Percentiles rank a stretch among this genome's conserved stretches.
Conservation (phyloP, 179 eudicot genomes). For the Spinacia oleracea region DNA sequence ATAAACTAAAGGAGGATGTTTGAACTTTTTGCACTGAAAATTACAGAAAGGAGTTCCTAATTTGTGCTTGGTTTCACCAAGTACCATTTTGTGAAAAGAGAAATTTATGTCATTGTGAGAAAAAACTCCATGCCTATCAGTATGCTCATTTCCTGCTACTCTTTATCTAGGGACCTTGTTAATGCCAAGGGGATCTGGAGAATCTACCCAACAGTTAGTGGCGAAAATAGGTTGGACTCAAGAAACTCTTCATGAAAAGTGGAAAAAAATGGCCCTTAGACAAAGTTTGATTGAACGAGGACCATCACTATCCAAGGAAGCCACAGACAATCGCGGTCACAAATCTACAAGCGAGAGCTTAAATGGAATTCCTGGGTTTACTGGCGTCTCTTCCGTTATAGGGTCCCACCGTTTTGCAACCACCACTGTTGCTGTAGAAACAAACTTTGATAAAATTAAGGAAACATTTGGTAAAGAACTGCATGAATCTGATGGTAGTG, state of each 20-base stretch:
- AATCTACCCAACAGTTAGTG: slow-evolving; percentile 10
- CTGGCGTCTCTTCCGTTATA: slow-evolving; percentile 12
- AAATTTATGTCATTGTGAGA: background rate
- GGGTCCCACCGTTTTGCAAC: background rate
- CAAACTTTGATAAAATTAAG: slow-evolving; percentile 10
- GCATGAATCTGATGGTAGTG: slow-evolving; percentile 17
- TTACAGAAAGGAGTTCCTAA: background rate
- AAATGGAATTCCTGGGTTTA: slow-evolving; percentile 8
- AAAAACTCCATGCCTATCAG: background rate
- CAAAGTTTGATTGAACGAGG: slow-evolving; percentile 26
- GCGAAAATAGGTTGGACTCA: slow-evolving; percentile 12
- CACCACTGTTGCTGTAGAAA: slow-evolving; percentile 15
- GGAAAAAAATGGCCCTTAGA: slow-evolving; percentile 15
- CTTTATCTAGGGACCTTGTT: slow-evolving; percentile 20
- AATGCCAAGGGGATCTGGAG: slow-evolving; percentile 9
- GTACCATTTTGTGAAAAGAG: background rate
- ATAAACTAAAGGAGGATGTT: background rate
- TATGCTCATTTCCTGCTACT: slow-evolving; percentile 17
- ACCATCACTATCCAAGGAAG: slow-evolving; percentile 15
- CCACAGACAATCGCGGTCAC: background rate
- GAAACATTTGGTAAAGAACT: slow-evolving; percentile 16
- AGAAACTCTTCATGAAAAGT: slow-evolving; percentile 1
- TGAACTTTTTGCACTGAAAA: background rate
- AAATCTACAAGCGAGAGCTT: slow-evolving; percentile 7
- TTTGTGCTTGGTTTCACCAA: background rate